These are phyloP conservation scores for Debaryomyces coudertii DNA, from an alignment of 1,139 yeast genomes.

Conservation along the genomic window DNA sequence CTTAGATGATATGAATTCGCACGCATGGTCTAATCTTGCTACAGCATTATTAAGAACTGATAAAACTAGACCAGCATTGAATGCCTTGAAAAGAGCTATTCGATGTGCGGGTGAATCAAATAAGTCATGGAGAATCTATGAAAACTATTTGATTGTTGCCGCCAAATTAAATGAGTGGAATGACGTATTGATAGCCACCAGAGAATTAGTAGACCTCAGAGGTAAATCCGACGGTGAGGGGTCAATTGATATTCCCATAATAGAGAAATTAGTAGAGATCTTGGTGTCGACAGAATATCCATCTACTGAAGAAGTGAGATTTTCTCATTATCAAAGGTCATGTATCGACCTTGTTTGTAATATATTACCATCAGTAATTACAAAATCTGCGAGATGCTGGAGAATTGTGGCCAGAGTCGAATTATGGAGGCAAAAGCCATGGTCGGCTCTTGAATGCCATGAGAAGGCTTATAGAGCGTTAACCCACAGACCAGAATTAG, in stretches of 20 bases:
- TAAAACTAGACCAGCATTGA: constrained; percentile 76
- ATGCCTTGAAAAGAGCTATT: constrained; percentile 79
- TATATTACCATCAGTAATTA: constrained; percentile 67
- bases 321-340: constrained; percentile 63
- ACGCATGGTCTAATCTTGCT: constrained; percentile 94
- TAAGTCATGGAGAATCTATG: constrained; percentile 89
- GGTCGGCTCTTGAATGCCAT: constrained; percentile 84
- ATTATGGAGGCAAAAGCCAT: constrained; percentile 83
- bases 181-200: constrained; percentile 77
- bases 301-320: constrained; percentile 36
- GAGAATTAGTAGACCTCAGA: constrained; percentile 56
- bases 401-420: constrained; percentile 81
- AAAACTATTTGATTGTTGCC: constrained; percentile 83
- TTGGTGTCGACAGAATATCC: constrained; percentile 59
- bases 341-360: constrained; percentile 72
- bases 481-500: constrained; percentile 66
- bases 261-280: constrained; percentile 73
- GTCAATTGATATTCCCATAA: constrained; percentile 72
- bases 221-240: constrained; percentile 59
- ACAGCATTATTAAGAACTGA: constrained; percentile 70
- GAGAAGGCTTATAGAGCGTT: constrained; percentile 85
- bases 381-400: constrained; percentile 78
- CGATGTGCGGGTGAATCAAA: constrained; percentile 64
- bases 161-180: constrained; percentile 82
- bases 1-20: constrained; percentile 77